phyloP scores from a whole-genome alignment of 768 basidiomycete genomes.

The Lyophyllum semitale region DNA sequence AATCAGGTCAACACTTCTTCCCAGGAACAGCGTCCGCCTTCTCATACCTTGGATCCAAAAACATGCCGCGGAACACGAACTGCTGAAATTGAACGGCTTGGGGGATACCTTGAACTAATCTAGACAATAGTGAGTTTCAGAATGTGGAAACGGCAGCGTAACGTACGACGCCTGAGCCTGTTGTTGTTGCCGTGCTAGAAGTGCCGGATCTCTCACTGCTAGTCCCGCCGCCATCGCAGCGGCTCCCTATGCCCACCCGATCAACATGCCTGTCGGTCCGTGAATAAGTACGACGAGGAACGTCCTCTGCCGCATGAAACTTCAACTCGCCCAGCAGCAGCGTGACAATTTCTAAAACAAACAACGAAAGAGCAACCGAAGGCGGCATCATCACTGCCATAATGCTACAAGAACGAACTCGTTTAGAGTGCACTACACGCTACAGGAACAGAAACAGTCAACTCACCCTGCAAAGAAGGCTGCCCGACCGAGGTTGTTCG shows the following conservation, averaged over 20 bases:
- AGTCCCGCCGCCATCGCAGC: slow-evolving; percentile 45
- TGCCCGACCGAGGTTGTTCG: slow-evolving; percentile 39
- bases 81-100: slow-evolving; percentile 30
- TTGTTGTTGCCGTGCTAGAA: slow-evolving; percentile 35
- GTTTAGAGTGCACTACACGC: background rate
- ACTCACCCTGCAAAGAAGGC: slow-evolving; percentile 42
- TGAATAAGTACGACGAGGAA: background rate
- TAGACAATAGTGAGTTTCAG: slow-evolving; percentile 4
- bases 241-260: slow-evolving; percentile 49
- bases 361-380: slow-evolving; percentile 38
- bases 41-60: slow-evolving; percentile 41
- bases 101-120: slow-evolving; percentile 28
- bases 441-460: background rate
- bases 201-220: slow-evolving; percentile 33
- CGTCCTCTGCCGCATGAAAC: no score
- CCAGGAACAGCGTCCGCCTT: slow-evolving; percentile 38
- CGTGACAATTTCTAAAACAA: slow-evolving; percentile 32
- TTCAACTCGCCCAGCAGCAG: slow-evolving; percentile 34
- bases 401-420: slow-evolving; percentile 33
- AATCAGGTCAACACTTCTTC: slow-evolving; percentile 25
- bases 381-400: slow-evolving; percentile 42
- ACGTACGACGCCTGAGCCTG: slow-evolving; percentile 37
- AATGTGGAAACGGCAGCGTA: background rate
- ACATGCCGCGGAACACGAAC: slow-evolving; percentile 39
- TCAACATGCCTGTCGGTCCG: slow-evolving; percentile 33